phyloP scores from a whole-genome alignment of 371 early-diverging fungal species.

The Circinella minor region DNA sequence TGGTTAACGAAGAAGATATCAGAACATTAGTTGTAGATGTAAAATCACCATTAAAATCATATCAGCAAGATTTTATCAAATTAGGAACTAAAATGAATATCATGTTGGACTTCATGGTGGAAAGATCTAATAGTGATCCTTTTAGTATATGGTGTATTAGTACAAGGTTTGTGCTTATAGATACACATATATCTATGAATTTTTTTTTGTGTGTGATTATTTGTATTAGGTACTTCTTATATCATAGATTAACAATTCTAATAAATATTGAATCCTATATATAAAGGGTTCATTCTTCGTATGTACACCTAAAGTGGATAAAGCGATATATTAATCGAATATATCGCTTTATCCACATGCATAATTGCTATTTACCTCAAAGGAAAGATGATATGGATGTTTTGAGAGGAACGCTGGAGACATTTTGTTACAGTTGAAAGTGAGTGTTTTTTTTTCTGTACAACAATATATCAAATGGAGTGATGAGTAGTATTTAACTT shows the following conservation, averaged over 20 bases:
- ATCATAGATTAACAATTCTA: neutral
- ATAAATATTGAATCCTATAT: neutral
- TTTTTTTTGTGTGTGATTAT: too few species aligned
- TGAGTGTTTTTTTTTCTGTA: neutral
- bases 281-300: neutral
- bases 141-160: neutral
- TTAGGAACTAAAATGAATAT: slow-evolving; percentile 2
- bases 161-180: neutral
- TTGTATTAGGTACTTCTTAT: neutral
- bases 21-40: neutral
- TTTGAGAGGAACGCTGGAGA: neutral
- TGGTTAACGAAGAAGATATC: neutral
- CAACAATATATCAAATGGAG: neutral
- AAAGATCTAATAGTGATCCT: neutral
- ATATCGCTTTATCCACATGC: neutral
- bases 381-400: neutral
- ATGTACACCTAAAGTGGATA: neutral
- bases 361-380: neutral
- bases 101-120: slow-evolving; percentile 1
- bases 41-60: neutral
- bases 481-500: neutral
- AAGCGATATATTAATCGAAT: neutral
- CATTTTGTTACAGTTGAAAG: neutral
- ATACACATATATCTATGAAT: neutral
- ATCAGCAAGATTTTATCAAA: slow-evolving; percentile 4